Evolutionary conservation across 176 grass and related monocot species (phyloP).

Genomic region (Raddia distichophylla): DNA sequence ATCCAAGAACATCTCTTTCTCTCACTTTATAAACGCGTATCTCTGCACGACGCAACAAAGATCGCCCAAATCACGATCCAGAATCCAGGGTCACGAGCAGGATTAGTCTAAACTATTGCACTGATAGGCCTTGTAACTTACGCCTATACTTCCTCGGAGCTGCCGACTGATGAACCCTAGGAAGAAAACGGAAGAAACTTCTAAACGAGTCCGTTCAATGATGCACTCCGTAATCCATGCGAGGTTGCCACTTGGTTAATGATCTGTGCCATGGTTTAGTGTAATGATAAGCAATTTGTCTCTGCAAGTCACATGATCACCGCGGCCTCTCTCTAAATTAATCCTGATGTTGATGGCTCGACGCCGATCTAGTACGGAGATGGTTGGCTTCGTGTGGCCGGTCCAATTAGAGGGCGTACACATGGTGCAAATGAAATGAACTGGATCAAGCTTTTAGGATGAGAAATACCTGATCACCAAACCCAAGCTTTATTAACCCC

Average conservation of each 20-base stretch:
- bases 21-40: not conserved
- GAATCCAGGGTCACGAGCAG: slow-evolving; percentile 19
- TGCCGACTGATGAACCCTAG: slow-evolving; percentile 44
- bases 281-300: not conserved
- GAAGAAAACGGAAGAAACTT: slow-evolving; percentile 39
- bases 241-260: slow-evolving; percentile 1
- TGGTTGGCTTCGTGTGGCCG: slow-evolving; percentile 5
- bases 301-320: slow-evolving; percentile 17
- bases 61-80: slow-evolving; percentile 9
- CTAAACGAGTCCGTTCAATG: slow-evolving; percentile 1
- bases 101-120: not conserved
- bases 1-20: not conserved
- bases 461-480: not conserved
- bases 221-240: not conserved
- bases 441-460: not conserved
- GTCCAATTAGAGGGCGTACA: slow-evolving; percentile 39
- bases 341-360: slow-evolving; percentile 20
- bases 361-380: not conserved
- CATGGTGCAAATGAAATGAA: slow-evolving; percentile 4
- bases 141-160: slow-evolving; percentile 42
- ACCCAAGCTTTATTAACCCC: not conserved
- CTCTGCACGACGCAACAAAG: slow-evolving; percentile 40
- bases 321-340: not conserved
- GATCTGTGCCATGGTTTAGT: not conserved
- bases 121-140: slow-evolving; percentile 31